Base-by-base conservation (phyloP, 495 filamentous ascomycete genomes). In the Bombardia bombarda region DNA sequence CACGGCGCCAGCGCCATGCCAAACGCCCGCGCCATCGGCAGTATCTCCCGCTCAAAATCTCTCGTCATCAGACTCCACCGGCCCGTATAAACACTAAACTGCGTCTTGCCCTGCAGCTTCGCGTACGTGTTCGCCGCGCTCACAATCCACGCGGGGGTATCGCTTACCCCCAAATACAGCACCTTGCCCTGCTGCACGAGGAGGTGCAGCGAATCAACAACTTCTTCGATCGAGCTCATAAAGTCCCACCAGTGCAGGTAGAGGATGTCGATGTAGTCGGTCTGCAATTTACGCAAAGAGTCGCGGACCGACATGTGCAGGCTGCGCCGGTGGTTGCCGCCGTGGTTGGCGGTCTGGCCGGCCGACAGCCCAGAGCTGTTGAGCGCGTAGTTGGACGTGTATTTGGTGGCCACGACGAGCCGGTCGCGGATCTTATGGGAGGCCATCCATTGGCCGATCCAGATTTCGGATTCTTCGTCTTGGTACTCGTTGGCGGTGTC, bases 401-500 rank as follows among this genome's bases (percentile, higher is more conserved):
- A 80, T 43, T 58, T 58, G 12, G 82, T 84, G 0, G 80, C 78
- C 28, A 84, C 50, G 30, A 86, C 78, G 38, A 85, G 71, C 43
- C 78, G 58, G 42, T 83, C 79, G 0, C 80, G 67, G 22, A 66
- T 68, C 1, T 60, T 56, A 12, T 69, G 62, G n/a, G 53, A 28
- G 4, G 65, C 52, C 64, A 85, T 72, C 46, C 28, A 69, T 50
- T 83, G 81, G 20, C 83, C 83, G 17, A 87, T 50, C 74, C 75
- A 80, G 10, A 43, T 43, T 50, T 86, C 83, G 7, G 78, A 81
- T 43, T 84, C 52, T 36, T 71, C 80, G 25, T 61, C 50, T 47
- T 86, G 79, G 63, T 87, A 87, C 56, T 62, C 69, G 50, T 77
- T 82, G 25, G 78, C 71, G 3, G 79, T 84, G 49, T 86, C 82